Evolutionary conservation across 306 rosid species (phyloP).

Genomic region (Mucuna pruriens): DNA sequence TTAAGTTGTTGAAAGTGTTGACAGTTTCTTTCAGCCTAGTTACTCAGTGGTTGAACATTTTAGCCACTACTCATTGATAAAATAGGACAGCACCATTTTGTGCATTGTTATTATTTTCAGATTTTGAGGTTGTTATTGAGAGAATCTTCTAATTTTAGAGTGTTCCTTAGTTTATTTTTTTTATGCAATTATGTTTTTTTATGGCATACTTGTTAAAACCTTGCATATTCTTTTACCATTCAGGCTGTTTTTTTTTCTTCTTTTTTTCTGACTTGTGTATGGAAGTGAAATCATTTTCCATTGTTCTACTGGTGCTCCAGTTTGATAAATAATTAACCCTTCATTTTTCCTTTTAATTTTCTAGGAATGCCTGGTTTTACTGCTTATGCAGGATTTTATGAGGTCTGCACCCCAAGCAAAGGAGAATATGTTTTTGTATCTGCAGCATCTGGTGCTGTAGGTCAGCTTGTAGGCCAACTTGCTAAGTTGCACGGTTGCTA

Average conservation of each 20-base stretch:
- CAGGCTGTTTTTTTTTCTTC: not conserved
- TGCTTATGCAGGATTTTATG: conserved; percentile 58
- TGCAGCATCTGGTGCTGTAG: conserved; percentile 65
- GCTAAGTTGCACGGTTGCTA: conserved; percentile 68
- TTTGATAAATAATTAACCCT: not conserved
- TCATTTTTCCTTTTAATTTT: conserved; percentile 1
- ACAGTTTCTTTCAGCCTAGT: not conserved
- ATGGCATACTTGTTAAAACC: not conserved
- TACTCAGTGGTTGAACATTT: too few species aligned
- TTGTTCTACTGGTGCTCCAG: not conserved
- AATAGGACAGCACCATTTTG: not conserved
- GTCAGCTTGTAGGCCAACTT: conserved; percentile 66
- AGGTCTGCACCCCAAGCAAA: conserved; percentile 48
- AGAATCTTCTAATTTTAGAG: not conserved
- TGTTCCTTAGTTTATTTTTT: not conserved
- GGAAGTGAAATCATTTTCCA: not conserved
- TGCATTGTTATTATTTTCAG: not conserved
- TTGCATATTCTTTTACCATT: not conserved
- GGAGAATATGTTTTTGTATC: conserved; percentile 65
- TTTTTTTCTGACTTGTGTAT: not conserved
- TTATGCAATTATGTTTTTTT: not conserved
- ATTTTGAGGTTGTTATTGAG: not conserved
- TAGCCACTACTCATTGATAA: too few species aligned
- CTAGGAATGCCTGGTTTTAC: conserved; percentile 70
- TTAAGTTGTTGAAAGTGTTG: not conserved